Evolutionary conservation across 1,139 yeast genomes (phyloP).

Genomic region (Saccharomyces pastorianus): DNA sequence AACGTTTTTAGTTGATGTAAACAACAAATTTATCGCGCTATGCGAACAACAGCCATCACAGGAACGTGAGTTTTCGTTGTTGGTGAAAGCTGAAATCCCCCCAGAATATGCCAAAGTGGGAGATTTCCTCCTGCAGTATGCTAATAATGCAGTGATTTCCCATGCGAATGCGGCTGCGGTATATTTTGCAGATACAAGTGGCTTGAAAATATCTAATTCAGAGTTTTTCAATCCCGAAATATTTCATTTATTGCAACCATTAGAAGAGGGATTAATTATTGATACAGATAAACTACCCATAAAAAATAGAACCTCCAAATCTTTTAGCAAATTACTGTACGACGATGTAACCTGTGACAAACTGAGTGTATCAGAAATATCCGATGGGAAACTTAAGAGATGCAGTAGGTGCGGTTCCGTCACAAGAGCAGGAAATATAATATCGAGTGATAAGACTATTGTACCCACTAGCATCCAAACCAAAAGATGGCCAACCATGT

Average conservation of each 20-base stretch:
- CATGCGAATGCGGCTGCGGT: slow-evolving; percentile 26
- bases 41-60: slow-evolving; percentile 23
- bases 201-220: slow-evolving; percentile 24
- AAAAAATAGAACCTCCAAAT: slow-evolving; percentile 12
- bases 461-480: slow-evolving; percentile 29
- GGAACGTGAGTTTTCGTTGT: slow-evolving; percentile 24
- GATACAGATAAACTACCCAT: slow-evolving; percentile 13
- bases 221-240: slow-evolving; percentile 22
- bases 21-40: slow-evolving; percentile 25
- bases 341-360: slow-evolving; percentile 31
- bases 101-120: slow-evolving; percentile 19
- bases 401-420: slow-evolving; percentile 32
- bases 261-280: slow-evolving; percentile 25
- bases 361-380: slow-evolving; percentile 16
- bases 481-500: slow-evolving; percentile 33
- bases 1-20: slow-evolving; percentile 27
- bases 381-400: slow-evolving; percentile 24
- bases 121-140: slow-evolving; percentile 23
- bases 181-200: slow-evolving; percentile 28
- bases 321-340: slow-evolving; percentile 20
- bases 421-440: slow-evolving; percentile 30
- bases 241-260: slow-evolving; percentile 22
- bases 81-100: slow-evolving; percentile 29
- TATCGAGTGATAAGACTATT: slow-evolving; percentile 26
- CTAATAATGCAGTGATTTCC: slow-evolving; percentile 26